phyloP scores from a whole-genome alignment of 2,329 filamentous ascomycete species.

The Fusarium liriodendri region DNA sequence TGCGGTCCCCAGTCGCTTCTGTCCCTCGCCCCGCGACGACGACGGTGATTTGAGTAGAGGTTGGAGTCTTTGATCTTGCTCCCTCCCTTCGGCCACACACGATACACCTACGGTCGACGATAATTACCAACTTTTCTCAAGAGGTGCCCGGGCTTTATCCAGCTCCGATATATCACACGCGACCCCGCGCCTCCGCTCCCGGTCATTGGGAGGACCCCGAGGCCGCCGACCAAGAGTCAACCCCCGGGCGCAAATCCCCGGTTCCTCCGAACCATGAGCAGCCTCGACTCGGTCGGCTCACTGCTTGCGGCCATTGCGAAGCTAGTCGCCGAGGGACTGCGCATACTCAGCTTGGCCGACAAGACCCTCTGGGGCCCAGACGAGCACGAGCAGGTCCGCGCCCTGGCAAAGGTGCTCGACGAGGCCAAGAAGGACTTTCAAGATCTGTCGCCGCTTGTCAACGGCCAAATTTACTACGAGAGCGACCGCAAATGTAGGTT shows the following conservation, averaged over 20 bases:
- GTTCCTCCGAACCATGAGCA: slow-evolving; percentile 48
- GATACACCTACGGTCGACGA: not conserved
- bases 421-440: slow-evolving; percentile 72
- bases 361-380: slow-evolving; percentile 69
- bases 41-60: slow-evolving; percentile 34
- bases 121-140: not conserved
- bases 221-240: slow-evolving; percentile 15
- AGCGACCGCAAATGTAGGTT: slow-evolving; percentile 65
- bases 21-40: slow-evolving; percentile 45
- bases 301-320: slow-evolving; percentile 69
- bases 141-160: slow-evolving; percentile 12
- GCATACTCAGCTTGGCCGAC: slow-evolving; percentile 66
- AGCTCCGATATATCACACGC: slow-evolving; percentile 19
- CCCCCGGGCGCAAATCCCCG: not conserved
- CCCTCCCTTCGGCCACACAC: slow-evolving; percentile 7
- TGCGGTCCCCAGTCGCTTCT: slow-evolving; percentile 38
- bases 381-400: slow-evolving; percentile 69
- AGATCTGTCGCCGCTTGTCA: slow-evolving; percentile 65
- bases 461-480: slow-evolving; percentile 68
- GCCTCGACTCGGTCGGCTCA: slow-evolving; percentile 65
- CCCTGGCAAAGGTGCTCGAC: slow-evolving; percentile 66
- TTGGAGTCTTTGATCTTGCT: slow-evolving; percentile 1
- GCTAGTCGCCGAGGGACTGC: slow-evolving; percentile 63
- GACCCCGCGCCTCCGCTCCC: slow-evolving; percentile 25
- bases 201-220: slow-evolving; percentile 5